Base-by-base conservation (phyloP, 345 rosid species). In the Chamaenerion angustifolium region DNA sequence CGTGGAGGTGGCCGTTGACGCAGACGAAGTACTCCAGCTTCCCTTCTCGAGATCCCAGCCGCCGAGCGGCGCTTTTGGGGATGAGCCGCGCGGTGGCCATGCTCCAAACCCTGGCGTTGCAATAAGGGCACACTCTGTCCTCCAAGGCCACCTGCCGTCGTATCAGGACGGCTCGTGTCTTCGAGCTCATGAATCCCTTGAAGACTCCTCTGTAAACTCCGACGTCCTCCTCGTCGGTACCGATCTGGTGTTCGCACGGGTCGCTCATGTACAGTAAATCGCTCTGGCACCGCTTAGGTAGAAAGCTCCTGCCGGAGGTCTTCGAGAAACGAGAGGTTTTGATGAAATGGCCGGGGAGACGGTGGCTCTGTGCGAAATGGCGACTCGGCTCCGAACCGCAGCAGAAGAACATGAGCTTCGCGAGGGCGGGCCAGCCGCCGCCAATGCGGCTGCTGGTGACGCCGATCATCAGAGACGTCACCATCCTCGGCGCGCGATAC, bases 91-190 rank as follows among this genome's bases (percentile, higher is more conserved):
- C 96, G 45, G 81, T 53, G 10, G 76, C 77, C 94, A 83, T 88
- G 50, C 84, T 88, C 96, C 96, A 88, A 13, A 88, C 92, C 9
- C 94, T 81, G 1, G 83, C 78, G 54, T 83, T 82, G 31, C 96
- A 88, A 58, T 83, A 83, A n/a, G 88, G 79, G 69, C 96, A 83
- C 1, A 63, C 64, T 31, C 62, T 41, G 54, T 76, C 79, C 58
- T 88, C 96, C 1, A 88, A 59, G 71, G 55, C 71, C n/a, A 67
- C 79, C 45, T 56, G 79, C 45, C 78, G 77, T 45, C 74, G 50
- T 21, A 88, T 64, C 21, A 88, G 64, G 27, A 65, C 68, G 11
- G 75, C 82, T 37, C 87, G 74, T 13, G 88, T 84, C 68, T 59
- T 79, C 7, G 94, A 88, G 46, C 64, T 71, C 79, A 66, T 62